Percentiles rank a stretch among this genome's conserved stretches.
These are phyloP conservation scores for Penicillium ucsense DNA, from an alignment of 495 filamentous ascomycete species.

Conservation along the genomic window DNA sequence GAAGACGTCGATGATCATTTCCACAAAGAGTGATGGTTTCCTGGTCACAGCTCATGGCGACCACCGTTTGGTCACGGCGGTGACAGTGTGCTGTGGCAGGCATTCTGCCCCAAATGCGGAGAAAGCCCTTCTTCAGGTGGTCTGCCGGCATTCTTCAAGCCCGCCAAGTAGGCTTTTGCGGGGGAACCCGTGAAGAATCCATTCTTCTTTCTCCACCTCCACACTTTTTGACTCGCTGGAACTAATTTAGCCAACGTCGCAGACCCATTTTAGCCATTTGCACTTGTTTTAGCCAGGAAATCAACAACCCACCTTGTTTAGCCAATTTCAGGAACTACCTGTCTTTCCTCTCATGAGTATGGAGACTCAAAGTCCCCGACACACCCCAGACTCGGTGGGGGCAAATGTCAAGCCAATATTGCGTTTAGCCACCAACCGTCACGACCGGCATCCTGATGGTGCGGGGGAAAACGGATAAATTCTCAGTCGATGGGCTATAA, in stretches of 20 bases:
- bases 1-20: too few relatives aligned
- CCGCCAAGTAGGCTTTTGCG: too few relatives aligned
- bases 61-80: too few relatives aligned
- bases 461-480: slow-evolving; percentile 6
- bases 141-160: too few relatives aligned
- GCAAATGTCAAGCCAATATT: slow-evolving; percentile 1
- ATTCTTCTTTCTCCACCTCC: slow-evolving; percentile 6
- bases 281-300: slow-evolving; percentile 4
- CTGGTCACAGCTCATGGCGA: too few relatives aligned
- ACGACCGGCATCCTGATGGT: slow-evolving; percentile 1
- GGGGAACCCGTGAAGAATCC: slow-evolving; percentile 8
- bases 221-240: slow-evolving; percentile 1
- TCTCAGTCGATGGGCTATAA: slow-evolving; percentile 4
- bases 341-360: neutral
- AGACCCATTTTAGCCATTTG: neutral
- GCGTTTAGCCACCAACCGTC: slow-evolving; percentile 1
- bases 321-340: neutral
- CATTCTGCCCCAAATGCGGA: too few relatives aligned
- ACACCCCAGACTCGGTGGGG: neutral
- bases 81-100: too few relatives aligned
- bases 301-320: slow-evolving; percentile 4
- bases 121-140: too few relatives aligned
- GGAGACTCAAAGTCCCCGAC: neutral
- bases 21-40: too few relatives aligned
- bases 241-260: neutral